phyloP scores from a whole-genome alignment of 345 rosid species.

The Gossypium turneri region DNA sequence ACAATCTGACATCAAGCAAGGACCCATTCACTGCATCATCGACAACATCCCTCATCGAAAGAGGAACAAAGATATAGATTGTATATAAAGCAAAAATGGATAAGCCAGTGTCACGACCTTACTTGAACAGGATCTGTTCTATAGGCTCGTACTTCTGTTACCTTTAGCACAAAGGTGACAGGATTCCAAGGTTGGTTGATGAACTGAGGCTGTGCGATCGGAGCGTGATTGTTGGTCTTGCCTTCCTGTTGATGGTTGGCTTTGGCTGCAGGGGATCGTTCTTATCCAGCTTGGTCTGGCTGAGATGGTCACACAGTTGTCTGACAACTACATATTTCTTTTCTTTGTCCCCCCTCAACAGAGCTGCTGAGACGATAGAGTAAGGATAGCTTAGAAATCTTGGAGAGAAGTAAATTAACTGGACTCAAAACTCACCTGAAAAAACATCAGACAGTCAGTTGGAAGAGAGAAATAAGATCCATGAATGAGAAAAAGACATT shows the following conservation, averaged over 20 bases:
- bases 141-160: neutral
- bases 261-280: neutral
- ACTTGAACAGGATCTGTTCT: neutral
- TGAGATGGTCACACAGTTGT: neutral
- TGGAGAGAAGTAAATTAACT: too few relatives aligned
- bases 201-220: neutral
- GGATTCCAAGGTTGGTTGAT: neutral
- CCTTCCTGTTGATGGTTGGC: neutral
- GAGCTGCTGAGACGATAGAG: too few relatives aligned
- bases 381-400: too few relatives aligned
- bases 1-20: too few relatives aligned
- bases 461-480: too few relatives aligned
- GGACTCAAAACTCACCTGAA: too few relatives aligned
- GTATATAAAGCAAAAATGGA: too few relatives aligned
- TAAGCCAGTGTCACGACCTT: neutral
- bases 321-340: neutral
- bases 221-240: neutral
- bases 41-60: too few relatives aligned
- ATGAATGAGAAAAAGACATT: too few relatives aligned
- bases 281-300: neutral
- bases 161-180: neutral
- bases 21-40: too few relatives aligned
- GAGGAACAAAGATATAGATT: too few relatives aligned
- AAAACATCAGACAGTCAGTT: too few relatives aligned
- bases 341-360: neutral